Base-by-base conservation (phyloP, 306 rosid genomes). In the Inga leiocalycina region DNA sequence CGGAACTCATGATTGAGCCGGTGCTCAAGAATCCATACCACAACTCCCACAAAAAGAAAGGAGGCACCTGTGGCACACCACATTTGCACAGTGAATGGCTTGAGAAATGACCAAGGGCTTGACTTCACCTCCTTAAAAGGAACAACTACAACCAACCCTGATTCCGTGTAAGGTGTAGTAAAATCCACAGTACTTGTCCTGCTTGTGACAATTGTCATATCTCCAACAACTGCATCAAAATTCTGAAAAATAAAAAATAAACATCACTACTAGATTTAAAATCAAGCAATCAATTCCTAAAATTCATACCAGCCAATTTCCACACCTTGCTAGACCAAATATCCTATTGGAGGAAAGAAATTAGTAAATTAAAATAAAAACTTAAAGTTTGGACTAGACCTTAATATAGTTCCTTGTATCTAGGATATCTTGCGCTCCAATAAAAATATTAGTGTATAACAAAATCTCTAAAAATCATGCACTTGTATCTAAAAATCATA, bases 11-110 rank as follows among this genome's bases (percentile, higher is more conserved):
- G 84, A 80, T 94, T 94, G 37, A 77, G 51, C 69, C 98, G 86
- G 83, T 94, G 98, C 92, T 94, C 98, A 49, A 94, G 98, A 84
- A 94, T 91, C 98, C 98, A 94, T 77, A 94, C 94, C 61, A 91
- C 97, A 3, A 81, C 82, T 81, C 98, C 98, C 79, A 94, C 93
- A 9, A 90, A 86, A 76, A 94, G 90, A 82, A 91, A 93, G 89
- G 87, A 90, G 79, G 83, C 87, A 52, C 88, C 93, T 11, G 94
- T 90, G 87, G 91, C 94, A 27, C 82, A 71, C 97, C 98, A 94
- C 98, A 94, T 94, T 76, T 87, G 84, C 61, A 82, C 22, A 46
- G 90, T 88, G 83, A 92, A 94, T 20, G 98, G 97, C 81, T 84
- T 76, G 72, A 91, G 94, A 88, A 94, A 94, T 83, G 94, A 85